A percentile compares a stretch with the other conserved stretches of the same genome.
Evolutionary conservation across 2,329 filamentous ascomycete genomes (phyloP).

Genomic region (Ampelomyces quisqualis): DNA sequence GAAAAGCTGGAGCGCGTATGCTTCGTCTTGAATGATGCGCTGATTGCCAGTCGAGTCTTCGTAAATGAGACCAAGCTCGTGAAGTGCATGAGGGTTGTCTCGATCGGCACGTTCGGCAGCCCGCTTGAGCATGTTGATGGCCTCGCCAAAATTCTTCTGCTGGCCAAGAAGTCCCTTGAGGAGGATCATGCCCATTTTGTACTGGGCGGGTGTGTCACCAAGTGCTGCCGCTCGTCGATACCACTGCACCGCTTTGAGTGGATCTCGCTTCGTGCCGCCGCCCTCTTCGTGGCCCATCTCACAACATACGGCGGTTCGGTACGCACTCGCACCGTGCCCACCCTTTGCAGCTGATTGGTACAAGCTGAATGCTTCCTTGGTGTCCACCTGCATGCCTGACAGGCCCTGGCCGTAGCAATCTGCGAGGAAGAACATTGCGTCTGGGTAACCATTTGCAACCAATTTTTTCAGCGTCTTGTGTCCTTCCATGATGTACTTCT

Average conservation of each 20-base stretch:
- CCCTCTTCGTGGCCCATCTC: conserved; percentile 94
- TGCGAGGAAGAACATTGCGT: conserved; percentile 92
- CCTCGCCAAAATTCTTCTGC: conserved; percentile 76
- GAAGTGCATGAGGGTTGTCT: conserved; percentile 92
- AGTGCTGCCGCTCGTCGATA: conserved; percentile 90
- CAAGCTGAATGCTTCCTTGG: conserved; percentile 88
- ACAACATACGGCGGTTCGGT: conserved; percentile 93
- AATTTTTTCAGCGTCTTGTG: conserved; percentile 92
- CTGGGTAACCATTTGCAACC: conserved; percentile 67
- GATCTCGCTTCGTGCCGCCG: conserved; percentile 87
- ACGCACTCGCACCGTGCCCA: conserved; percentile 82
- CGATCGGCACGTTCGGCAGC: conserved; percentile 83
- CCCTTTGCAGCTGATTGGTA: conserved; percentile 93
- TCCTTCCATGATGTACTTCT: conserved; percentile 81
- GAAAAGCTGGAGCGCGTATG: conserved; percentile 79
- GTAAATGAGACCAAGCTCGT: conserved; percentile 73
- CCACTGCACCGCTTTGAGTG: conserved; percentile 95
- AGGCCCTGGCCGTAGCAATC: conserved; percentile 83
- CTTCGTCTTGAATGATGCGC: conserved; percentile 75
- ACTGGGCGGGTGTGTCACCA: conserved; percentile 92
- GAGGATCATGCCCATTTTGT: conserved; percentile 95
- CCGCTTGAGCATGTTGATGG: conserved; percentile 87
- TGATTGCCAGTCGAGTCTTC: conserved; percentile 63
- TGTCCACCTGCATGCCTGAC: conserved; percentile 76
- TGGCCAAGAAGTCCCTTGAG: conserved; percentile 94